Evolutionary conservation across 2,329 filamentous ascomycete species (phyloP).

Genomic region (Aspergillus chevalieri): DNA sequence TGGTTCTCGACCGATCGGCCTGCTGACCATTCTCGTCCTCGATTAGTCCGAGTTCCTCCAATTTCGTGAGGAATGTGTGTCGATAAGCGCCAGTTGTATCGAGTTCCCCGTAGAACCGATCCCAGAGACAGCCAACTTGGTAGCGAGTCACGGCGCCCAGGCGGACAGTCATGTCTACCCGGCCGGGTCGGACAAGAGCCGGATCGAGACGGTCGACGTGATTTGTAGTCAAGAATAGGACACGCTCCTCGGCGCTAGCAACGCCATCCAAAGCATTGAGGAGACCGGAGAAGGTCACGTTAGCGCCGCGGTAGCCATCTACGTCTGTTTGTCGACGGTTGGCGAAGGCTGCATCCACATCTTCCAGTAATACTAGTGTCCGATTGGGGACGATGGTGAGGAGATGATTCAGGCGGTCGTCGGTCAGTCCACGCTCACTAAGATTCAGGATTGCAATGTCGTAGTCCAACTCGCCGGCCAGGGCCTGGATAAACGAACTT

Average conservation of each 20-base stretch:
- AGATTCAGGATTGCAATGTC: conserved; percentile 89
- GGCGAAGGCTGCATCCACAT: conserved; percentile 84
- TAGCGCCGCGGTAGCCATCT: conserved; percentile 80
- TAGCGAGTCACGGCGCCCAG: conserved; percentile 81
- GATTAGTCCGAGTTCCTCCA: conserved; percentile 66
- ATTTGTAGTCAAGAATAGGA: conserved; percentile 92
- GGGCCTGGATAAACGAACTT: conserved; percentile 90
- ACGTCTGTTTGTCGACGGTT: conserved; percentile 70
- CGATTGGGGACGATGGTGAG: conserved; percentile 77
- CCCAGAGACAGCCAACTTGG: conserved; percentile 84
- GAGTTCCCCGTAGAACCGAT: conserved; percentile 84
- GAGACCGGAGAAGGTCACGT: conserved; percentile 88
- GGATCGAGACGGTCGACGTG: conserved; percentile 85
- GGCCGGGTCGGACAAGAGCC: conserved; percentile 80
- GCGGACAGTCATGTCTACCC: conserved; percentile 87
- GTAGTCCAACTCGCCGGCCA: conserved; percentile 88
- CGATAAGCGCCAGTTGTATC: conserved; percentile 60
- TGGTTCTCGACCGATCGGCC: conserved; percentile 45
- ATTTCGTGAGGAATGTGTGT: conserved; percentile 62
- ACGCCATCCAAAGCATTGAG: conserved; percentile 83
- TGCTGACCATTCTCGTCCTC: conserved; percentile 48
- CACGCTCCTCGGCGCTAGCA: conserved; percentile 88
- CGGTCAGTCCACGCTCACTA: conserved; percentile 81
- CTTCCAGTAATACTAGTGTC: conserved; percentile 77
- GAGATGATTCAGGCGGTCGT: conserved; percentile 79